Percentiles rank a stretch among this genome's conserved stretches.
Conservation (phyloP, 345 rosid species). For the Trapa incisa region DNA sequence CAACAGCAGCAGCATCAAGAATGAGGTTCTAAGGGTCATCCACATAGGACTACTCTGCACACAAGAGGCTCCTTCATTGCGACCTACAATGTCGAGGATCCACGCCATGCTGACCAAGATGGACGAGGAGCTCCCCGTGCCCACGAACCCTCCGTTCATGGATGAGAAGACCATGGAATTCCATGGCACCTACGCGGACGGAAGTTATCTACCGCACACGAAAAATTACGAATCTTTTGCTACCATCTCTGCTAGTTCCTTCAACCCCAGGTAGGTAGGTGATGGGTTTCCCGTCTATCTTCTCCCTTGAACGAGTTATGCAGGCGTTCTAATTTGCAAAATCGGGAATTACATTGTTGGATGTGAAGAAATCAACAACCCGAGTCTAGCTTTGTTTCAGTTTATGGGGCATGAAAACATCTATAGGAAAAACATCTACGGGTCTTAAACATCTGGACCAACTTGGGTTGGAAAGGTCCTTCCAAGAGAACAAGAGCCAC, state of each 20-base stretch:
- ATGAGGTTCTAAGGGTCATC: constrained; percentile 46
- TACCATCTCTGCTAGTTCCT: constrained; percentile 46
- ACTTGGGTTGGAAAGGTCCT: constrained; percentile 79
- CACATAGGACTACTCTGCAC: constrained; percentile 73
- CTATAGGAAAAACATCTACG: no score
- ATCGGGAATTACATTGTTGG: neutral
- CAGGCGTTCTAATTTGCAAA: neutral
- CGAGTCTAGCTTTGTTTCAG: no score
- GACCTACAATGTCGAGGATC: constrained; percentile 69
- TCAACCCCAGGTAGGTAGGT: constrained; percentile 49
- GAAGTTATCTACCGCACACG: constrained; percentile 22
- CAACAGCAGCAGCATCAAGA: constrained; percentile 26
- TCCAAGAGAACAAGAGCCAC: constrained; percentile 81
- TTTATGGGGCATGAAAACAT: no score
- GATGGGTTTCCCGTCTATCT: neutral
- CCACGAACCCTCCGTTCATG: constrained; percentile 72
- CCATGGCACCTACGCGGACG: constrained; percentile 28
- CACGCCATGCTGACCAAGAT: constrained; percentile 60
- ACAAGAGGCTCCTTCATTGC: constrained; percentile 57
- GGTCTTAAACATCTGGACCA: no score
- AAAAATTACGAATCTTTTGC: constrained; percentile 48
- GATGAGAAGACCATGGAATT: constrained; percentile 82
- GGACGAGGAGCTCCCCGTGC: constrained; percentile 51
- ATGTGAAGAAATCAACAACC: no score
- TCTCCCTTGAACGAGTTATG: neutral